Percentiles rank a stretch among this genome's conserved stretches.
phyloP scores from a whole-genome alignment of 306 rosid species.

The Gleditsia sinensis region DNA sequence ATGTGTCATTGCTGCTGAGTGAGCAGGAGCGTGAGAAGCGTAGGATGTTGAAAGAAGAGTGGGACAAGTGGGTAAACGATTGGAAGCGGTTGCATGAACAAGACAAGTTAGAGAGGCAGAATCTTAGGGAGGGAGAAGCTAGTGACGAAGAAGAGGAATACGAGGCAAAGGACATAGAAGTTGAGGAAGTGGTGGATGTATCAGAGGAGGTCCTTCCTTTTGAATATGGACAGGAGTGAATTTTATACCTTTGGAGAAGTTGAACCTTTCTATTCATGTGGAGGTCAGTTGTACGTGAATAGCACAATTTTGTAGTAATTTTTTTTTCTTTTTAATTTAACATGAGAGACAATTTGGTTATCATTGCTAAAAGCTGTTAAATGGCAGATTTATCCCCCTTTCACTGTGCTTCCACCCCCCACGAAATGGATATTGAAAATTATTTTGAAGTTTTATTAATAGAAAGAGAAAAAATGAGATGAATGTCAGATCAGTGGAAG shows the following conservation, averaged over 20 bases:
- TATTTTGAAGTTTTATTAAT: background rate
- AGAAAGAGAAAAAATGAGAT: background rate
- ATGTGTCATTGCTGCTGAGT: constrained; percentile 68
- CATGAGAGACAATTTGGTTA: constrained; percentile 19
- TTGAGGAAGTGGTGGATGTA: constrained; percentile 64
- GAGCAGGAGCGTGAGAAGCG: constrained; percentile 90
- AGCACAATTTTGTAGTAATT: constrained; percentile 31
- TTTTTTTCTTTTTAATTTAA: background rate
- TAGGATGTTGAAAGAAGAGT: constrained; percentile 72
- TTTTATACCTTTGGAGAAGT: background rate
- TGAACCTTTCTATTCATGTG: background rate
- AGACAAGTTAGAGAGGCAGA: constrained; percentile 48
- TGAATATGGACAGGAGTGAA: constrained; percentile 43
- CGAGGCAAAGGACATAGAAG: constrained; percentile 83
- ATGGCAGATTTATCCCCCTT: too few species aligned
- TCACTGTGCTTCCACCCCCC: too few species aligned
- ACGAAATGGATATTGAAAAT: background rate
- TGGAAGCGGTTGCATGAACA: constrained; percentile 72
- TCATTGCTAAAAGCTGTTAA: too few species aligned
- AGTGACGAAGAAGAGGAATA: constrained; percentile 93
- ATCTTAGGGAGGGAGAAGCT: constrained; percentile 80
- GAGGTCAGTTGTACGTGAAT: background rate
- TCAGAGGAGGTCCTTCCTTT: constrained; percentile 59
- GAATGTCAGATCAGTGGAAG: background rate
- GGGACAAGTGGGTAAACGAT: constrained; percentile 77